Conservation (phyloP, 176 grass and related monocot species). For the Microstegium vimineum region DNA sequence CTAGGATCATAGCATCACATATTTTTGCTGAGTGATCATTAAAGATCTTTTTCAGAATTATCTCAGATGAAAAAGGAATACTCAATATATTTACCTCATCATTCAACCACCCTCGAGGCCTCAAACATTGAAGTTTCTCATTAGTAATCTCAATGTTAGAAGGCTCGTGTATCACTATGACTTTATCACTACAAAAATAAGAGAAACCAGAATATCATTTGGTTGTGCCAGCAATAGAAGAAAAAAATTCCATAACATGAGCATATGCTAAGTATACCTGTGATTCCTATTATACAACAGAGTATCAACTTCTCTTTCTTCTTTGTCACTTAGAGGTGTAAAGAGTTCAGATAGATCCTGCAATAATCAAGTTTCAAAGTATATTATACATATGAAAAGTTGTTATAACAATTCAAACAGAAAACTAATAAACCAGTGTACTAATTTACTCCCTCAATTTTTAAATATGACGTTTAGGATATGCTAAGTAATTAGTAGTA, state of each 20-base stretch:
- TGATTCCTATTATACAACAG: slow-evolving; percentile 34
- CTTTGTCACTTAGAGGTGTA: slow-evolving; percentile 56
- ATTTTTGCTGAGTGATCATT: not conserved
- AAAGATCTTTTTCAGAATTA: slow-evolving; percentile 1
- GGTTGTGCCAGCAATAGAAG: not conserved
- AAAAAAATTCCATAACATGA: not conserved
- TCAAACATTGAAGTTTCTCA: slow-evolving; percentile 62
- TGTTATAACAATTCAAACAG: not conserved
- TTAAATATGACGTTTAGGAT: not conserved
- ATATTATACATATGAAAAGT: not conserved
- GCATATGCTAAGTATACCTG: slow-evolving; percentile 31
- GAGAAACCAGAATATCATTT: slow-evolving; percentile 7
- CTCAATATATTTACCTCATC: slow-evolving; percentile 57
- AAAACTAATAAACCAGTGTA: not conserved
- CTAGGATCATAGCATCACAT: not conserved
- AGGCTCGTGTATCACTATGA: slow-evolving; percentile 47
- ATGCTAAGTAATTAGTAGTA: not conserved
- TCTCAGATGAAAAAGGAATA: not conserved
- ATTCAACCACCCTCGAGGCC: slow-evolving; percentile 61
- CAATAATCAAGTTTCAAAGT: slow-evolving; percentile 10
- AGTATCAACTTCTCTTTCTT: slow-evolving; percentile 47
- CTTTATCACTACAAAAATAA: slow-evolving; percentile 34
- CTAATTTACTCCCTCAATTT: not conserved
- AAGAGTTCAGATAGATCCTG: slow-evolving; percentile 55
- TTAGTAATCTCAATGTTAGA: slow-evolving; percentile 70